These are phyloP conservation scores for Ophiocordyceps robertsii DNA, from an alignment of 2,329 filamentous ascomycete species.

Conservation along the genomic window DNA sequence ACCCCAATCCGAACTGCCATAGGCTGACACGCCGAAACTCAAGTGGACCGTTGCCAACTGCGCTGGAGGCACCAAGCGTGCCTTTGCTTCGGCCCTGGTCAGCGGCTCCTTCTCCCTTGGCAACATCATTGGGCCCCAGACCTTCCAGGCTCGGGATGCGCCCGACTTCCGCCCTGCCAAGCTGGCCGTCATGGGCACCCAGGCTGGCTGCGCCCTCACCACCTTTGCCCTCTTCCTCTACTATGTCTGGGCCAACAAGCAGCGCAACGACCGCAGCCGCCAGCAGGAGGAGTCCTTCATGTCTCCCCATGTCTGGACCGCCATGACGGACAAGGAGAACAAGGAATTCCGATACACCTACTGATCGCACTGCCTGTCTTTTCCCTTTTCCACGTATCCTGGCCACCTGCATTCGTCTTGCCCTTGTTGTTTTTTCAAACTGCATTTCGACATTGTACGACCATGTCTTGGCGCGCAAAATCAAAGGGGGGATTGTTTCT, in stretches of 20 bases:
- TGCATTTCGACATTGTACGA: no score
- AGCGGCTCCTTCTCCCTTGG: slow-evolving; percentile 37
- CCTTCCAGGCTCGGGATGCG: slow-evolving; percentile 36
- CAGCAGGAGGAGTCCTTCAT: slow-evolving; percentile 26
- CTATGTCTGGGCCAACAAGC: slow-evolving; percentile 35
- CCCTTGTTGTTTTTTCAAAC: no score
- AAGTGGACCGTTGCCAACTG: slow-evolving; percentile 38
- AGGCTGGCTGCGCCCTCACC: slow-evolving; percentile 25
- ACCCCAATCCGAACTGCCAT: not conserved
- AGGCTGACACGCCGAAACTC: not conserved
- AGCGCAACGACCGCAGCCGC: slow-evolving; percentile 13
- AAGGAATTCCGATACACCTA: slow-evolving; percentile 40
- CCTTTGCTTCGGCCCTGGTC: slow-evolving; percentile 34
- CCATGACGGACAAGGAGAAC: slow-evolving; percentile 44
- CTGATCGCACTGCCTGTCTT: slow-evolving; percentile 5
- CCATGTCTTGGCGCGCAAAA: no score
- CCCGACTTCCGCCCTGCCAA: slow-evolving; percentile 40
- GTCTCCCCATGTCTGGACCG: slow-evolving; percentile 29
- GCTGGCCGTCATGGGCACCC: slow-evolving; percentile 38
- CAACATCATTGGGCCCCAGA: slow-evolving; percentile 44
- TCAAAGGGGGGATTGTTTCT: no score
- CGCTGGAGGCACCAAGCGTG: slow-evolving; percentile 37
- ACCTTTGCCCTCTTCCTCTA: slow-evolving; percentile 33
- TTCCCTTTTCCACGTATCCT: not conserved
- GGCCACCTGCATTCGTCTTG: no score